Conservation (phyloP, 2,329 filamentous ascomycete genomes). For the Penicillium fuscoglaucum region DNA sequence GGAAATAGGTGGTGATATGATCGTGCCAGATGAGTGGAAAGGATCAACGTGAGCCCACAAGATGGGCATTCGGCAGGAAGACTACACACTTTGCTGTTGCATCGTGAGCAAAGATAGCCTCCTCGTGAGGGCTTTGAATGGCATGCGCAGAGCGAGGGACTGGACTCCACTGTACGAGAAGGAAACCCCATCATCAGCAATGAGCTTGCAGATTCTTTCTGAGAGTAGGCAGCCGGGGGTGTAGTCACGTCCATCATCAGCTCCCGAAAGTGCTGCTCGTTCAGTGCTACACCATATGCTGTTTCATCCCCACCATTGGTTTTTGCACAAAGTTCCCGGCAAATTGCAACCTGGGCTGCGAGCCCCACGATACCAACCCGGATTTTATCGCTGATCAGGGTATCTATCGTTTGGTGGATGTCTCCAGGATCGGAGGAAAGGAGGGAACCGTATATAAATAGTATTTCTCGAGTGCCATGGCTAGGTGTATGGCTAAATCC, state of each 20-base stretch:
- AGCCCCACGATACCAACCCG: constrained; percentile 87
- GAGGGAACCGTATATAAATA: constrained; percentile 88
- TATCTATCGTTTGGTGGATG: constrained; percentile 83
- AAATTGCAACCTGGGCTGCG: constrained; percentile 88
- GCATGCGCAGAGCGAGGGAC: constrained; percentile 81
- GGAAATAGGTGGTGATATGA: constrained; percentile 93
- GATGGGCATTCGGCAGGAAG: constrained; percentile 88
- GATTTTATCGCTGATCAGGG: constrained; percentile 78
- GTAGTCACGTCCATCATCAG: constrained; percentile 87
- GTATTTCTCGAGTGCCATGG: constrained; percentile 89
- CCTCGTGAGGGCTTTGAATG: constrained; percentile 79
- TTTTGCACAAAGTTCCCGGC: constrained; percentile 79
- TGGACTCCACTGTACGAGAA: constrained; percentile 72
- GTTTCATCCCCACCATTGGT: constrained; percentile 75
- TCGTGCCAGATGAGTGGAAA: constrained; percentile 89
- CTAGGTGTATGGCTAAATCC: constrained; percentile 73
- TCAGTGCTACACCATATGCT: constrained; percentile 79
- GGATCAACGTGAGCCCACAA: constrained; percentile 86
- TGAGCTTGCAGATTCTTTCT: constrained; percentile 50
- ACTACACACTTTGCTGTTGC: constrained; percentile 82
- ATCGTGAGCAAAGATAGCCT: constrained; percentile 89
- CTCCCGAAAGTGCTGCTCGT: constrained; percentile 85
- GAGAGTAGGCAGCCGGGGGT: constrained; percentile 75
- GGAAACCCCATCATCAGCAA: constrained; percentile 99
- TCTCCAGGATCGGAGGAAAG: constrained; percentile 91